Base-by-base conservation (phyloP, 192 early-diverging fungal species). In the Lobulomyces angularis region DNA sequence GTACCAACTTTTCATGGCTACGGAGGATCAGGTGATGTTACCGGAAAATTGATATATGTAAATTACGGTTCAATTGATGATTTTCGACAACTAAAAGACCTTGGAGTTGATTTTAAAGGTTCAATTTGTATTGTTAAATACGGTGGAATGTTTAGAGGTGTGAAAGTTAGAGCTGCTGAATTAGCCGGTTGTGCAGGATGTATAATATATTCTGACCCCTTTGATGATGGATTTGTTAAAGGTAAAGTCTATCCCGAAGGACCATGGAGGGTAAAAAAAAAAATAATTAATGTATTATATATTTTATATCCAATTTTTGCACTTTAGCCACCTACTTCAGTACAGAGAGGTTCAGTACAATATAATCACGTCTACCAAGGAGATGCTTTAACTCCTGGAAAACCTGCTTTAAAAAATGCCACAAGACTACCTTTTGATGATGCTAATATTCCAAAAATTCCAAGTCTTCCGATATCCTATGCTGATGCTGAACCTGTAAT, bases 401-500 rank as follows among this genome's bases (percentile, higher is more conserved):
- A 67, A 31, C 54, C 79, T 7, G 49, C 79, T 1, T 65, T 53
- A 5, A 43, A 61, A 30, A 48, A 70, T 48, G 68, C 64, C n/a
- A 41, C 53, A 22, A 67, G 74, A 36, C 53, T 81, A 24, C 42
- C 58, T n/a, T 56, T 52, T 11, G 53, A 55, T 12, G 64, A 75
- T 2, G 59, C 76, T 1, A 53, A 47, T 28, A 27, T 79, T 20
- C 60, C 67, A 35, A 41, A 39, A 18, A 81, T 81, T 9, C 79
- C 79, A 9, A 73, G 73, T 8, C 50, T 81, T 20, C 79, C 79
- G 5, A 48, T 81, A 6, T 77, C 73, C 1, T 79, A 76, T 55
- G 43, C 58, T 38, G 68, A 77, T 34, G 79, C 73, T 11, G 36
- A 54, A 34, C 70, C 76, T 4, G n/a, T n/a, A n/a, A n/a, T n/a